Conservation (phyloP, 148 eudicot genomes). For the Rhododendron molle region DNA sequence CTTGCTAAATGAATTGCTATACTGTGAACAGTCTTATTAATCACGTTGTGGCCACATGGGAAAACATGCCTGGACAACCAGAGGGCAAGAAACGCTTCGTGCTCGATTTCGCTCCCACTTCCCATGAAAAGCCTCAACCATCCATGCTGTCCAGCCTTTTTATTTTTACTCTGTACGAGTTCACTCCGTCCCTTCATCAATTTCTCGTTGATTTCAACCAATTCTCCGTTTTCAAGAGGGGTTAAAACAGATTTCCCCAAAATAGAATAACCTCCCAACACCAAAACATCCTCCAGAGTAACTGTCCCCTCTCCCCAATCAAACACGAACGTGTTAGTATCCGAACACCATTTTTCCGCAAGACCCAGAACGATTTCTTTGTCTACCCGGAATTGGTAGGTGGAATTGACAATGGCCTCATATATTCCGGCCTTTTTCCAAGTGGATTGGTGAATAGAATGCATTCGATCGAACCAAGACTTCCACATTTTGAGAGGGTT, state of each 20-base stretch:
- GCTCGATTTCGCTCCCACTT: background rate
- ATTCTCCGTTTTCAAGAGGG: background rate
- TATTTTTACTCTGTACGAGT: background rate
- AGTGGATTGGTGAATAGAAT: background rate
- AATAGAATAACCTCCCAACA: conserved; percentile 44
- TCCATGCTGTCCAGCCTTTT: background rate
- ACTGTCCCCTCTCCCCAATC: background rate
- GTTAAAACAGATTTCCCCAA: conserved; percentile 29
- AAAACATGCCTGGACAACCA: background rate
- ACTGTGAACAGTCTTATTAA: conserved; percentile 13
- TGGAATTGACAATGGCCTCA: background rate
- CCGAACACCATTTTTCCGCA: background rate
- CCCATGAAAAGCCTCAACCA: conserved; percentile 32
- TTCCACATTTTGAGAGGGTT: background rate
- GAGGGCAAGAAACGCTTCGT: background rate
- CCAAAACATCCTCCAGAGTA: background rate
- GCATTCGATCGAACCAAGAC: background rate
- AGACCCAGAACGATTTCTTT: background rate
- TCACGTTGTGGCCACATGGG: background rate
- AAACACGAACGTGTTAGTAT: background rate
- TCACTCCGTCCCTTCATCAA: background rate
- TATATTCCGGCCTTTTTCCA: background rate
- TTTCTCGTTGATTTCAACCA: conserved; percentile 17
- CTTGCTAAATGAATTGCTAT: conserved; percentile 34
- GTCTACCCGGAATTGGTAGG: background rate